Percentiles rank a stretch among this genome's conserved stretches.
phyloP scores from a whole-genome alignment of 805 yeast genomes.

The Metschnikowia anglica region DNA sequence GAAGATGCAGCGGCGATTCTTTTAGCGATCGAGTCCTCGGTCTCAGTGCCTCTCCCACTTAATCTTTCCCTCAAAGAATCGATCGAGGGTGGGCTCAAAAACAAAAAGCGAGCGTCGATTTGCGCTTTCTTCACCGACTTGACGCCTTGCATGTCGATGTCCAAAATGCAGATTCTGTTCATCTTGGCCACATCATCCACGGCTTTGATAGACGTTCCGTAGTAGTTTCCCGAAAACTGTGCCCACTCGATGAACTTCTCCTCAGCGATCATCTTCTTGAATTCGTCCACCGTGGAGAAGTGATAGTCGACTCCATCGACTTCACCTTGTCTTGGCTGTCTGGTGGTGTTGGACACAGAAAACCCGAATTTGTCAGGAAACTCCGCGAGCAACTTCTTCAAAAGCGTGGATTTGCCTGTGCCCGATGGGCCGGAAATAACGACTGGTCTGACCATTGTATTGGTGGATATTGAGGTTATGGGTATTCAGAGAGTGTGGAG shows the following conservation, averaged over 20 bases:
- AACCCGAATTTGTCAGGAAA: slow-evolving; percentile 90
- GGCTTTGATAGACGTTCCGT: slow-evolving; percentile 88
- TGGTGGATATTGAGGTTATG: neutral
- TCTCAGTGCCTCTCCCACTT: slow-evolving; percentile 91
- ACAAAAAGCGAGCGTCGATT: slow-evolving; percentile 80
- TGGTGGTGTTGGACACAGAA: slow-evolving; percentile 90
- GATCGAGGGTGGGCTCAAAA: slow-evolving; percentile 89
- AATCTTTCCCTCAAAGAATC: slow-evolving; percentile 75
- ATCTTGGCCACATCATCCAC: slow-evolving; percentile 67
- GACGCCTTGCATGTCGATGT: slow-evolving; percentile 99
- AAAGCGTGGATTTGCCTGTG: slow-evolving; percentile 91
- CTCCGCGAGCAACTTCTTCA: slow-evolving; percentile 87
- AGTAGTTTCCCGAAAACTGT: slow-evolving; percentile 94
- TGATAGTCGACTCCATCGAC: slow-evolving; percentile 85
- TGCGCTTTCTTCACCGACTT: slow-evolving; percentile 81
- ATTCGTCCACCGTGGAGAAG: slow-evolving; percentile 76
- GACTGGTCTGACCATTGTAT: slow-evolving; percentile 66
- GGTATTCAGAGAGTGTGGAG: neutral
- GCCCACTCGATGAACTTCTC: slow-evolving; percentile 95
- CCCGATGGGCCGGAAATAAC: slow-evolving; percentile 98
- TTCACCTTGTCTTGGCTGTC: slow-evolving; percentile 91
- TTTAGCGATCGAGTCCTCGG: slow-evolving; percentile 77
- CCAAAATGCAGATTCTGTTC: slow-evolving; percentile 83
- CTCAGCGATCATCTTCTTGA: slow-evolving; percentile 71
- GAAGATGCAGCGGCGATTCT: slow-evolving; percentile 84